Base-by-base conservation (phyloP, 2,329 filamentous ascomycete genomes). In the Calonectria hawksworthii region DNA sequence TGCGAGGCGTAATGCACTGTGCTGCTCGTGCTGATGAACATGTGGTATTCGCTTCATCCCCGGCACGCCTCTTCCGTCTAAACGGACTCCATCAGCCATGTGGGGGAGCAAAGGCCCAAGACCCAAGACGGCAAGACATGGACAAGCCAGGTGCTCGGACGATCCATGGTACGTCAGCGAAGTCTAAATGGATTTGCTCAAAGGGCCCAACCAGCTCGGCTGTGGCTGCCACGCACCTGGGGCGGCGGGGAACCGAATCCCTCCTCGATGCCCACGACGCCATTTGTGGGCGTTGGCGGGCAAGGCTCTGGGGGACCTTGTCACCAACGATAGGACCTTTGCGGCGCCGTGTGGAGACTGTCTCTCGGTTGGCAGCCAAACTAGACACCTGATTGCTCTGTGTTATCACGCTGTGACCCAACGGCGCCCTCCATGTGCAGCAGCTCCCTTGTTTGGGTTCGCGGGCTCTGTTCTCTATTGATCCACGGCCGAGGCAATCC, bases 41-140 rank as follows among this genome's bases (percentile, higher is more conserved):
- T 44, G 44, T 21, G 34, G 44, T 68, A 71, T 41, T 34, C 50
- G 50, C 56, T 59, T 68, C 28, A 9, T 52, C 44, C 32, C 61
- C 77, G 78, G 78, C 78, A 80, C 34, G 69, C 76, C 66, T 73
- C 52, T 70, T 72, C 78, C 78, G 78, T 76, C 65, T 32, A 69
- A n/a, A 52, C 13, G 28, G 36, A 56, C 63, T 54, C 44, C 41
- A 26, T 52, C 61, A 36, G 41, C 44, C 26, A 28, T 70, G 50
- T 72, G 47, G 56, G 47, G 30, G 70, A 67, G 44, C 56, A 70
- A 73, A 61, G 34, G 11, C 77, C 76, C 56, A 77, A 79, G 34
- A 13, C 77, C 76, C 56, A 77, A 79, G 68, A 28, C n/a, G 76
- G 77, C 50, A 79, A 77, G 51, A 65, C 71, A 79, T 78, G 72